Conservation (phyloP, 805 yeast genomes). For the Kregervanrija pseudodelftensis region DNA sequence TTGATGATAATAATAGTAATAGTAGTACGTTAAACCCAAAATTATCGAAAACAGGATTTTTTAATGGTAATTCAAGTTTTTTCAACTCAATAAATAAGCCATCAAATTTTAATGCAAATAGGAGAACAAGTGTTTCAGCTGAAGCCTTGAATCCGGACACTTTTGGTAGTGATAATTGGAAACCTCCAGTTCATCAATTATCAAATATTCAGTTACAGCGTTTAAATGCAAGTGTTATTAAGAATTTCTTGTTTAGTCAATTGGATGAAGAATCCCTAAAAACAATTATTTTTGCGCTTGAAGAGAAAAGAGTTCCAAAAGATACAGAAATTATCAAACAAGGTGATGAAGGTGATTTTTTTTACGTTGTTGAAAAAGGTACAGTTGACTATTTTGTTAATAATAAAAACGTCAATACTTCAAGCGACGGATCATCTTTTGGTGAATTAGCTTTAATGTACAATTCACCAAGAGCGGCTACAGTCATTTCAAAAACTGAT, state of each 20-base stretch:
- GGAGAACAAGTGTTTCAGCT: conserved; percentile 88
- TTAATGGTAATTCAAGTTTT: conserved; percentile 25
- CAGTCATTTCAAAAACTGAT: conserved; percentile 68
- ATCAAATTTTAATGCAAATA: conserved; percentile 48
- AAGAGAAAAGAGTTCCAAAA: conserved; percentile 55
- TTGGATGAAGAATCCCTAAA: conserved; percentile 71
- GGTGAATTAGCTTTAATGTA: conserved; percentile 98
- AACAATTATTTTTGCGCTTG: conserved; percentile 77
- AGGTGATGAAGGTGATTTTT: conserved; percentile 93
- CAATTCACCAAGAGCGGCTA: conserved; percentile 96
- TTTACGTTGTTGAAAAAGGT: conserved; percentile 82
- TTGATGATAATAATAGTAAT: neutral
- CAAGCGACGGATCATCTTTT: conserved; percentile 85
- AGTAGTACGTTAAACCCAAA: neutral
- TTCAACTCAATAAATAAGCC: conserved; percentile 5
- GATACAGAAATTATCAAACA: conserved; percentile 71
- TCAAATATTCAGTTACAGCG: conserved; percentile 57
- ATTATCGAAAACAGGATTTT: conserved; percentile 6
- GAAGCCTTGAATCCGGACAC: conserved; percentile 77
- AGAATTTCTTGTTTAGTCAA: conserved; percentile 79
- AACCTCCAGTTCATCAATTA: conserved; percentile 62
- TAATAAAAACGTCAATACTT: conserved; percentile 59
- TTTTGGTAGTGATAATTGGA: conserved; percentile 62
- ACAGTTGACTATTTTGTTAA: conserved; percentile 74
- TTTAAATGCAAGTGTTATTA: conserved; percentile 62